These are phyloP conservation scores for Gastrolobium villosum DNA, from an alignment of 306 rosid species.

Conservation along the genomic window DNA sequence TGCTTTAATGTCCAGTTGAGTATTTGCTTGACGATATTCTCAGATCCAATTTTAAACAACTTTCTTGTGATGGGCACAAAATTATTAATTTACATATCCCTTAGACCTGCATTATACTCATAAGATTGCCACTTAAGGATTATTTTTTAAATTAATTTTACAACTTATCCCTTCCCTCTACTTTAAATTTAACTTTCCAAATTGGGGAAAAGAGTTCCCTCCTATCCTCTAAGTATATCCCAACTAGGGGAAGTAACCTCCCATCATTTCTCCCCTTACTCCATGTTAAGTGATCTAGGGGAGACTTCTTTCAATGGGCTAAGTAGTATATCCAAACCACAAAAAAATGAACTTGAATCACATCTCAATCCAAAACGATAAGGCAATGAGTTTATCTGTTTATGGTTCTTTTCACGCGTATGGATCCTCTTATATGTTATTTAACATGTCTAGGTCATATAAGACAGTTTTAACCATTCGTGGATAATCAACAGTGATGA, in stretches of 20 bases:
- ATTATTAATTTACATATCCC: not conserved
- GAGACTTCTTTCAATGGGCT: too few relatives aligned
- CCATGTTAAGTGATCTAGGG: too few relatives aligned
- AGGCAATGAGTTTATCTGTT: too few relatives aligned
- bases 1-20: not conserved
- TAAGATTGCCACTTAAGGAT: slow-evolving; percentile 1
- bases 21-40: slow-evolving; percentile 11
- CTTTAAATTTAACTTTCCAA: not conserved
- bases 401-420: too few relatives aligned
- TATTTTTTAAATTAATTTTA: not conserved
- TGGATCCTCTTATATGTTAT: too few relatives aligned
- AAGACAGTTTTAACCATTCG: too few relatives aligned
- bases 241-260: not conserved
- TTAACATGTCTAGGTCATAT: too few relatives aligned
- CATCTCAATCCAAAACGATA: too few relatives aligned
- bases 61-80: slow-evolving; percentile 15
- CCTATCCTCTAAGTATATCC: not conserved
- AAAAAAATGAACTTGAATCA: too few relatives aligned
- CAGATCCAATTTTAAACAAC: not conserved
- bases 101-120: not conserved
- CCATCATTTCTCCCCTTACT: not conserved
- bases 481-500: too few relatives aligned
- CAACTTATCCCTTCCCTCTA: not conserved
- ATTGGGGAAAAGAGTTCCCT: not conserved
- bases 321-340: too few relatives aligned